A percentile compares a stretch with the other conserved stretches of the same genome.
phyloP scores from a whole-genome alignment of 2,329 filamentous ascomycete genomes.

The Penicillium sp. region DNA sequence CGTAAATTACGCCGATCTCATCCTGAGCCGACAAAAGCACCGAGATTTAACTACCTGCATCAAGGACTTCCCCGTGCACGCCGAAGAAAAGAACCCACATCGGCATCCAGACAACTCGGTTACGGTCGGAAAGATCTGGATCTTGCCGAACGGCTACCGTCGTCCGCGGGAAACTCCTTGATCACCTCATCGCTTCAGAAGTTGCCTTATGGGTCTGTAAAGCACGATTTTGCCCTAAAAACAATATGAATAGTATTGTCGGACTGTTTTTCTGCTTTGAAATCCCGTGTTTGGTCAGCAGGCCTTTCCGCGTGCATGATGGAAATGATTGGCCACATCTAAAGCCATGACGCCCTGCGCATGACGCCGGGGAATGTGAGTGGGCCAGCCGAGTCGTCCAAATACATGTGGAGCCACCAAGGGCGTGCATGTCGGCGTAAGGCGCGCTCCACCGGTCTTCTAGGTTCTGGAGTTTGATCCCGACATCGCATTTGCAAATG shows the following conservation, averaged over 20 bases:
- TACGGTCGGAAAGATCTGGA: constrained; percentile 28
- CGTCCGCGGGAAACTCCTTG: constrained; percentile 15
- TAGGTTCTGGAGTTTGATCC: not conserved
- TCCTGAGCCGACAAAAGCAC: not conserved
- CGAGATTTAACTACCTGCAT: not conserved
- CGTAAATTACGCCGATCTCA: not conserved
- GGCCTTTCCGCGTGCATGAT: not conserved
- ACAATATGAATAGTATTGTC: no score
- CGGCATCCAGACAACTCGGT: constrained; percentile 14
- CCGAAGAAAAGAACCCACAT: constrained; percentile 3
- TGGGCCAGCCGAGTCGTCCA: constrained; percentile 1
- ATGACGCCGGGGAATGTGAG: constrained; percentile 10
- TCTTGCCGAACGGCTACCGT: constrained; percentile 5
- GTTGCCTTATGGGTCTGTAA: not conserved
- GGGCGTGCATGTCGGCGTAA: constrained; percentile 24
- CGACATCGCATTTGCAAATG: not conserved
- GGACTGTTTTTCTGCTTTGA: constrained; percentile 8
- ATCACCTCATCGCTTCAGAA: not conserved
- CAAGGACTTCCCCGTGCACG: constrained; percentile 1
- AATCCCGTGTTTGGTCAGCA: constrained; percentile 9
- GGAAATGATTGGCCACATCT: constrained; percentile 14
- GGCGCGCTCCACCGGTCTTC: constrained; percentile 17
- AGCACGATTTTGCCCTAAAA: no score
- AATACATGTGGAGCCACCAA: constrained; percentile 18
- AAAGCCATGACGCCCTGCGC: constrained; percentile 4